Percentiles rank a stretch among this genome's conserved stretches.
Conservation (phyloP, 2,329 filamentous ascomycete species). For the Epichloe gansuensis region DNA sequence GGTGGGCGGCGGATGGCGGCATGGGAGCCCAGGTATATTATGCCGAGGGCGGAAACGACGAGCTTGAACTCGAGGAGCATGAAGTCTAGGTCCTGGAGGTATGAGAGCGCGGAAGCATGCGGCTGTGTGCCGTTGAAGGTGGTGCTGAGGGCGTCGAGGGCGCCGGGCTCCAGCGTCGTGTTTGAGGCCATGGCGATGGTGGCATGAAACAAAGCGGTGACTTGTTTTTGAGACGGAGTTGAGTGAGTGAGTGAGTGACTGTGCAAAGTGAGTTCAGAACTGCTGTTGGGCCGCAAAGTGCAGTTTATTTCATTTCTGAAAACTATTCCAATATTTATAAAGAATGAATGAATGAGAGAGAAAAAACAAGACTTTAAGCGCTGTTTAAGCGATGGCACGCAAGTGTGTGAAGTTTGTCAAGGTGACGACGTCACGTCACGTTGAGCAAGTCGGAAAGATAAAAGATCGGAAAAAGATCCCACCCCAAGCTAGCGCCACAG, state of each 20-base stretch:
- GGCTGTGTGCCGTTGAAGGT: conserved; percentile 14
- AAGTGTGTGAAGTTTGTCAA: too few species aligned
- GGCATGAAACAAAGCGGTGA: neutral
- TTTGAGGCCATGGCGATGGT: conserved; percentile 12
- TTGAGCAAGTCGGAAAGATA: neutral
- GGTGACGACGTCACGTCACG: too few species aligned
- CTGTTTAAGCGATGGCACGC: too few species aligned
- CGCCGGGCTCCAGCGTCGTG: conserved; percentile 10
- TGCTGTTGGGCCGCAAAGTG: too few species aligned
- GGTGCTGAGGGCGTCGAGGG: conserved; percentile 19
- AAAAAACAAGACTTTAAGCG: too few species aligned
- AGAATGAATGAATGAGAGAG: too few species aligned
- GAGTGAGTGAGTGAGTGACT: neutral
- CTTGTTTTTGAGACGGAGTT: neutral
- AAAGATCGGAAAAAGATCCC: neutral
- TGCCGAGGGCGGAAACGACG: conserved; percentile 57
- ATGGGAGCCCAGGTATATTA: conserved; percentile 76
- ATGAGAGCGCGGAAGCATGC: conserved; percentile 16
- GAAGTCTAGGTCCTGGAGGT: conserved; percentile 26
- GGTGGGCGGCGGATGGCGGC: conserved; percentile 74
- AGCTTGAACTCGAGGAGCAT: conserved; percentile 36
- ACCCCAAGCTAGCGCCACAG: neutral
- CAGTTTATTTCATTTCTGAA: too few species aligned
- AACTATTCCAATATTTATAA: too few species aligned
- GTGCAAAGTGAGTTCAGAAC: neutral